These are phyloP conservation scores for Cryphonectria parasitica DNA, from an alignment of 2,329 filamentous ascomycete species.

Conservation along the genomic window DNA sequence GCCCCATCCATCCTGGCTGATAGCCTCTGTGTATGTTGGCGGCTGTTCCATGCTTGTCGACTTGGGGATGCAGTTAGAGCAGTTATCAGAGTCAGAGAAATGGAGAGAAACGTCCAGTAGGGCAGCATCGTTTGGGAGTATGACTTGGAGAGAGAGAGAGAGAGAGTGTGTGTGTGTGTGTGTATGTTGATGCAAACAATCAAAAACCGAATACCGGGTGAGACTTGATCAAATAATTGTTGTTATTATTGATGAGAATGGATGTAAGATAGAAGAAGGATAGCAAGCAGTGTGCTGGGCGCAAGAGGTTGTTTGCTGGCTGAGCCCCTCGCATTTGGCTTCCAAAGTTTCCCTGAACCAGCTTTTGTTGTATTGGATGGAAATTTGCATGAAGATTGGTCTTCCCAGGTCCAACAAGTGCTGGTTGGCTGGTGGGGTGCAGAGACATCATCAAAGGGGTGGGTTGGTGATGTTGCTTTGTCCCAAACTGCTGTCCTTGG, in stretches of 20 bases:
- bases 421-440: neutral
- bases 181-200: too few species aligned
- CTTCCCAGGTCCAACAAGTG: neutral
- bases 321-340: neutral
- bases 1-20: conserved; percentile 52
- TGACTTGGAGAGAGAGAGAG: too few species aligned
- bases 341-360: neutral
- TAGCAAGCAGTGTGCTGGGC: neutral
- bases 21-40: conserved; percentile 60
- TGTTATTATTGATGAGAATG: neutral
- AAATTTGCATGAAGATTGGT: neutral
- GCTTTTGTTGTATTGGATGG: neutral
- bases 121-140: too few species aligned
- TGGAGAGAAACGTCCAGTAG: too few species aligned
- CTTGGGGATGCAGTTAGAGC: too few species aligned
- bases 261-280: neutral
- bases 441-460: neutral
- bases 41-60: conserved; percentile 38
- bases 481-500: neutral
- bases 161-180: too few species aligned
- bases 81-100: too few species aligned
- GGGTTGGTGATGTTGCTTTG: neutral
- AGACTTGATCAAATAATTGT: neutral
- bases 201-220: too few species aligned
- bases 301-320: neutral